Evolutionary conservation across 1,284 basidiomycete genomes (phyloP).

Genomic region (Malassezia equina): DNA sequence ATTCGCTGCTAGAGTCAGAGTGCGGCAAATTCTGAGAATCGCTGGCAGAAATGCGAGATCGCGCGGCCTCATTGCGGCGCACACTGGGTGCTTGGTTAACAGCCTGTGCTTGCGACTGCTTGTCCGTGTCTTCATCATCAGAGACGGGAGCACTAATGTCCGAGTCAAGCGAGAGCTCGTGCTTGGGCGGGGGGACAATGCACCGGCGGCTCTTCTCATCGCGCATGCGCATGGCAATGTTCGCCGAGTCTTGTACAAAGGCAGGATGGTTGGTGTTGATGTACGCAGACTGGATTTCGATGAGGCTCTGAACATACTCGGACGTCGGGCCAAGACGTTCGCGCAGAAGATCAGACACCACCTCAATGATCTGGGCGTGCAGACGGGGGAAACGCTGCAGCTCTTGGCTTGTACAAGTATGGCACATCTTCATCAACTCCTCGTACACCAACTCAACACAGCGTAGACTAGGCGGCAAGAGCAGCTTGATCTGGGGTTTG

Average conservation of each 20-base stretch:
- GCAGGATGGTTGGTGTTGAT: slow-evolving; percentile 97
- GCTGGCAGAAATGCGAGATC: not conserved
- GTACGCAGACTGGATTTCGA: slow-evolving; percentile 94
- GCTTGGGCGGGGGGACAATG: slow-evolving; percentile 48
- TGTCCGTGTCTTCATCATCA: slow-evolving; percentile 31
- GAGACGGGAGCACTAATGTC: slow-evolving; percentile 23
- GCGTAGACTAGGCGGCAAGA: slow-evolving; percentile 82
- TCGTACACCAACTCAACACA: slow-evolving; percentile 98
- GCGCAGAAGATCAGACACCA: slow-evolving; percentile 87
- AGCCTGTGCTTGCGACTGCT: slow-evolving; percentile 11
- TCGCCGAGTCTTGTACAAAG: slow-evolving; percentile 57
- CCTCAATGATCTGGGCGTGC: slow-evolving; percentile 87
- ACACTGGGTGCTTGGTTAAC: slow-evolving; percentile 15
- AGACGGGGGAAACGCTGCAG: slow-evolving; percentile 90
- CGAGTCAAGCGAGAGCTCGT: slow-evolving; percentile 25
- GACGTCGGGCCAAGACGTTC: slow-evolving; percentile 93
- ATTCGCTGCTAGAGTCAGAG: slow-evolving; percentile 20
- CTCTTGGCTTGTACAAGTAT: slow-evolving; percentile 87
- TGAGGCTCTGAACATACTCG: slow-evolving; percentile 88
- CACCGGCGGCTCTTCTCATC: slow-evolving; percentile 25
- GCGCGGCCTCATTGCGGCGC: not conserved
- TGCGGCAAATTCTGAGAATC: slow-evolving; percentile 18
- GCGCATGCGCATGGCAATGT: slow-evolving; percentile 42
- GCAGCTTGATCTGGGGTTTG: slow-evolving; percentile 94
- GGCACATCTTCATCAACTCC: slow-evolving; percentile 97